Base-by-base conservation (phyloP, 23 red algal species). In the Cyanidioschyzon merolae region DNA sequence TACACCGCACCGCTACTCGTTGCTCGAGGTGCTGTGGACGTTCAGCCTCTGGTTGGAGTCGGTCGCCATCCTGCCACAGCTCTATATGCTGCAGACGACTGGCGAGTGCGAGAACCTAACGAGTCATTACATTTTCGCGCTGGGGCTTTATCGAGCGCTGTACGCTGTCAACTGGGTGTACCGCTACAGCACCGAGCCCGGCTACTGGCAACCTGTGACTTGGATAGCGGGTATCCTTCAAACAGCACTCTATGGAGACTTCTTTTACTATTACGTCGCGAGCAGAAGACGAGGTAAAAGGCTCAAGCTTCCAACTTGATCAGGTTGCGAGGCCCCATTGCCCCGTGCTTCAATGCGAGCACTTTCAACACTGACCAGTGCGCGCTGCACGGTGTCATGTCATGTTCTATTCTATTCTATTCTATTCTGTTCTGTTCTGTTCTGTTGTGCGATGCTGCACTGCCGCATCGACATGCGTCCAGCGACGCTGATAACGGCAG, bases 101-200 rank as follows among this genome's bases (percentile, higher is more conserved):
- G 88, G 88, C 37, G 88, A 98, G 77, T 88, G 90, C 17, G 94
- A 98, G 75, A 98, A 98, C 58, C 83, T 98, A 24, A 98, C 94
- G 1, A 85, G 82, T 21, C 94, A 98, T 41, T 98, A 98, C 67
- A 89, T 98, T 74, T 84, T 89, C 79, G 84, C 82, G 77, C 80
- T 98, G 3, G 94, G 94, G 39, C 82, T 75, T 3, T 98, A 98
- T 63, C 80, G 94, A 7, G 87, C 88, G 7, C 88, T 88, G 39
- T 98, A 98, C 63, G 85, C 86, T 25, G 67, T 86, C 79, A 98
- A 98, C 78, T 98, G 94, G 94, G 79, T 98, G 40, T 98, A 85
- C 80, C 79, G 94, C 0, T 90, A 85, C 36, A 84, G 89, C 39
- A 89, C 77, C 30, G 88, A 98, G 57, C 86, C 82, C 39, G 54